Percentiles rank a stretch among this genome's conserved stretches.
phyloP scores from a whole-genome alignment of 2,329 filamentous ascomycete species.

The Microdochium nivale region DNA sequence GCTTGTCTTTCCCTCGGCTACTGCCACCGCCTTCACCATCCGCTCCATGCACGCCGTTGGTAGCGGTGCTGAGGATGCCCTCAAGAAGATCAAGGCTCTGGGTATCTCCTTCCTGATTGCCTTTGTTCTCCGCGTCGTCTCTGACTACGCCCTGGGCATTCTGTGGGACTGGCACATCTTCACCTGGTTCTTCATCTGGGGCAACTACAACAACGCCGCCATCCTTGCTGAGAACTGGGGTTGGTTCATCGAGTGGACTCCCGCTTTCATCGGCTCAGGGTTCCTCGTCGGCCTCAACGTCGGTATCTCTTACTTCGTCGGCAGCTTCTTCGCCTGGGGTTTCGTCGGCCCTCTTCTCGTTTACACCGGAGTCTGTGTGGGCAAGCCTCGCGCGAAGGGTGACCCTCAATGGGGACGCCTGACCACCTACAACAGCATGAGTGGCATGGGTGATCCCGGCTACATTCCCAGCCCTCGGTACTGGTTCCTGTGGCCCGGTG shows the following conservation, averaged over 20 bases:
- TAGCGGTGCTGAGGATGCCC: constrained; percentile 40
- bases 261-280: constrained; percentile 49
- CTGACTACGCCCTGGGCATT: constrained; percentile 50
- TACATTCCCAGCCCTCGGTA: constrained; percentile 5
- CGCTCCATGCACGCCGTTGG: constrained; percentile 52
- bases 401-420: constrained; percentile 33
- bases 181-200: constrained; percentile 47
- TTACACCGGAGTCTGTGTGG: constrained; percentile 39
- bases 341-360: constrained; percentile 49
- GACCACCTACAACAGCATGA: constrained; percentile 1
- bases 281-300: constrained; percentile 52
- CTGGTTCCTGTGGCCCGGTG: constrained; percentile 7
- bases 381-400: constrained; percentile 18
- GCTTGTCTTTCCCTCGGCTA: constrained; percentile 50
- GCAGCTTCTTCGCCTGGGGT: constrained; percentile 45
- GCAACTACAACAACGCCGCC: constrained; percentile 37
- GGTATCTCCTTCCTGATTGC: constrained; percentile 39
- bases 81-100: constrained; percentile 48
- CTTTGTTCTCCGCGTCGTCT: constrained; percentile 43
- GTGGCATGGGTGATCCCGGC: constrained; percentile 1
- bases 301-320: constrained; percentile 46
- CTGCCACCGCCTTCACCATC: constrained; percentile 53
- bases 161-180: constrained; percentile 44
- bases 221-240: constrained; percentile 49
- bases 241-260: constrained; percentile 48